Evolutionary conservation across 1,284 basidiomycete genomes (phyloP), one percentile per base, ranked within the genome.

Genomic region (Boletellus dicymbophilus): DNA sequence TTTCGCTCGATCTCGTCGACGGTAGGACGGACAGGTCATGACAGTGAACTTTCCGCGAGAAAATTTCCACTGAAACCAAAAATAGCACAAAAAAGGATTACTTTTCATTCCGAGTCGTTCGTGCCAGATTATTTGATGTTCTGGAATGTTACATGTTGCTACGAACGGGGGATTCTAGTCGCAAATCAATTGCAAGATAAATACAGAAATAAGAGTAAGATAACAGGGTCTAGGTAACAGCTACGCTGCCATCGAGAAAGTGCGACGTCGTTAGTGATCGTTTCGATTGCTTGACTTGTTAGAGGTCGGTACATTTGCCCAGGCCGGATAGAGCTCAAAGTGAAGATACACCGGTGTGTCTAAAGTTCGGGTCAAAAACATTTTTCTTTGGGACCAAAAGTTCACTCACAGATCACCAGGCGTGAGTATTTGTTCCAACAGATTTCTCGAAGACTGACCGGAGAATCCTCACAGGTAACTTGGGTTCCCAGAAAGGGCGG

Each of bases 251-350:
- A n/a, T n/a, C n/a, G n/a, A n/a, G n/a, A n/a, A n/a, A n/a, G n/a
- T n/a, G n/a, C n/a, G n/a, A n/a, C n/a, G n/a, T n/a, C n/a, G 31
- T 37, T 34, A 33, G 13, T 9, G 20, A 37, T 21, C 8, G 22
- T 33, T 39, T 54, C 39, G 4, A 37, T 31, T 21, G n/a, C 27
- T 21, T 49, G 38, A 18, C 22, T 16, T 34, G n/a, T 30, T 43
- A n/a, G 6, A 42, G 28, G 25, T 16, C 22, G 41, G 15, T 33
- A 2, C n/a, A 4, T 48, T 52, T 30, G 34, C 42, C 41, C 34
- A 26, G 22, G 44, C 52, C 6, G 78, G 76, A 44, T 80, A 80
- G 28, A 80, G 57, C 30, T 78, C 71, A 34, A 79, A 71, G 59
- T 69, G 54, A 45, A 78, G 77, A 55, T 79, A 80, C 10, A 65